Base-by-base conservation (phyloP, 768 basidiomycete species). In the Gloeostereum incarnatum region DNA sequence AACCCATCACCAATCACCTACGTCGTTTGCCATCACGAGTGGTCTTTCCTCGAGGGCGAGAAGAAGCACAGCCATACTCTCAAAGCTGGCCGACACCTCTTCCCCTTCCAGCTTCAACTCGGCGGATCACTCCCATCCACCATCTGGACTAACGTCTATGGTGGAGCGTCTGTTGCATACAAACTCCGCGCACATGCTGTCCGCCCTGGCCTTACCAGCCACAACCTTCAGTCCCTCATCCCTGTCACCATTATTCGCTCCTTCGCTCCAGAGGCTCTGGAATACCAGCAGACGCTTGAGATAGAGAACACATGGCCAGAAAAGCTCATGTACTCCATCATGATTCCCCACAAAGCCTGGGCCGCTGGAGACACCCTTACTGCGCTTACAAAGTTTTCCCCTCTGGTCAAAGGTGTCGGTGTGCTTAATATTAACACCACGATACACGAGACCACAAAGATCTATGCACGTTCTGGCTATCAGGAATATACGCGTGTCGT, bases 281-380 rank as follows among this genome's bases (percentile, higher is more conserved):
- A 97, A 57, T 97, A 89, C 65, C 93, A 90, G 51, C 92, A 97
- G 54, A 90, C 90, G 2, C 72, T 96, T 41, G 94, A 98, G 57
- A 81, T 89, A 47, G 88, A 96, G 59, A 96, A 93, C 57, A 92
- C 91, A 11, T 98, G 94, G 94, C 92, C 94, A 0, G 84, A 83
- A 16, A 98, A 97, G 63, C 65, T 96, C 60, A 94, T 93, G 92
- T 97, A 94, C 57, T 81, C 84, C 4, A 75, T 90, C 52, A 85
- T 91, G 64, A 60, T 98, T 22, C 93, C 93, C 0, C 91, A 94
- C 69, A 94, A 93, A 54, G 94, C 93, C 0, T 97, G 86, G 79
- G 88, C 91, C 0, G 85, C 81, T 0, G 93, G 92, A 5, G 92
- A 97, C 58, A 71, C 69, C 7, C 62, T 96, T 40, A 81, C 83